Base-by-base conservation (phyloP, 2,329 filamentous ascomycete species). In the Hymenoscyphus scutula region DNA sequence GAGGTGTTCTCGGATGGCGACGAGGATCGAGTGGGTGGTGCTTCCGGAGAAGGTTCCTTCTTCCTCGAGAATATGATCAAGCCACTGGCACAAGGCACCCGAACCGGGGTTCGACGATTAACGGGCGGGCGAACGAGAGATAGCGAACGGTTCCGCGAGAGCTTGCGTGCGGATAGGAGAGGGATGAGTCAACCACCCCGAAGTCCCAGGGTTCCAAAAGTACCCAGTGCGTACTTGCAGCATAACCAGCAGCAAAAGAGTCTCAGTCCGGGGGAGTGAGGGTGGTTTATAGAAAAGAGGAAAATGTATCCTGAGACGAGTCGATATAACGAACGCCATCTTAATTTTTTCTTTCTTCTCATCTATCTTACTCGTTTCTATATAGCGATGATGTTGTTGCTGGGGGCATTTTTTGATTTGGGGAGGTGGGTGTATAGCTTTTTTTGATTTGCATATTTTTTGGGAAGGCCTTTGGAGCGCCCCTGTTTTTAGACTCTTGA, bases 1-100 rank as follows among this genome's bases (percentile, higher is more conserved):
- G 90, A 90, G 58, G 82, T 89, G 0, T 89, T 94, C 68, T 96
- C 91, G 0, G 94, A 97, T 67, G 87, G 87, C 15, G 90, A 92
- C 74, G 90, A 92, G 74, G 79, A 87, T 69, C 79, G 87, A 71
- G 56, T 70, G 6, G 53, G 65, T 4, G 53, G 67, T 17, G 53
- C 64, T 7, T 54, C 67, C 2, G 67, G 67, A 3, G 72, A 74
- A 60, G 71, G 71, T 48, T 82, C 81, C 0, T 86, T 85, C 73
- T 82, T 82, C 63, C 75, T 84, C 27, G 85, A 88, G 68, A 85
- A 80, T 61, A 86, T 87, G 79, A 82, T 88, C 66, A 84, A 82
- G 64, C 83, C 85, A 0, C 75, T 84, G 5, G 79, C 82, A 34
- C 81, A 86, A 62, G 80, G 82, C 51, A 84, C 85, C 15, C 77